These are phyloP conservation scores for Rhodosporidiobolus sp. DNA, from an alignment of 768 basidiomycete genomes.

Conservation along the genomic window DNA sequence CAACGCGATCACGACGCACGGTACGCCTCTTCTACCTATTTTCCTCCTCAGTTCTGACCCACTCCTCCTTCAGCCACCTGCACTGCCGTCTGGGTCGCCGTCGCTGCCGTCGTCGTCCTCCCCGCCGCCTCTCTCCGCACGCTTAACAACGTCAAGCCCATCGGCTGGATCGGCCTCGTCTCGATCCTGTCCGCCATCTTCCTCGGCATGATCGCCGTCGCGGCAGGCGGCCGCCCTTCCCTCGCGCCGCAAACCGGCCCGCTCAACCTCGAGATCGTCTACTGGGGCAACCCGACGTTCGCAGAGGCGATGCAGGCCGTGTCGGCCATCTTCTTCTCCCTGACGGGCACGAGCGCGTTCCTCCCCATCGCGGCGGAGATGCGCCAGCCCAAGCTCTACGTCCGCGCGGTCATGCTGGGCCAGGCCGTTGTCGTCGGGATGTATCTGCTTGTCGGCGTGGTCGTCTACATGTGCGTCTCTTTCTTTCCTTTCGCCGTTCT, in stretches of 20 bases:
- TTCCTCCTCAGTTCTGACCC: too few relatives aligned
- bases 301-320: constrained; percentile 45
- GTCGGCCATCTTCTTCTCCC: constrained; percentile 43
- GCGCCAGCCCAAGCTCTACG: constrained; percentile 46
- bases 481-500: not conserved
- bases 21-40: too few relatives aligned
- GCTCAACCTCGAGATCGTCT: constrained; percentile 38
- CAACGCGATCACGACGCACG: constrained; percentile 47
- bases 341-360: not conserved
- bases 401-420: constrained; percentile 40
- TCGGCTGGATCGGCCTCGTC: constrained; percentile 41
- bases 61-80: constrained; percentile 47
- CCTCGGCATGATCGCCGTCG: constrained; percentile 38
- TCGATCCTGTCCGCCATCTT: constrained; percentile 28
- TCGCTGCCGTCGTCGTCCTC: constrained; percentile 42
- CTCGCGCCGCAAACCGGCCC: constrained; percentile 35
- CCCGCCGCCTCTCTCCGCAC: constrained; percentile 43
- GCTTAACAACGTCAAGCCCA: constrained; percentile 43
- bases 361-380: constrained; percentile 48
- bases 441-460: constrained; percentile 42
- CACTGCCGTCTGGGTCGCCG: constrained; percentile 41
- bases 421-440: constrained; percentile 38
- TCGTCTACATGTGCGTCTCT: constrained; percentile 42
- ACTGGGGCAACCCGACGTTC: not conserved
- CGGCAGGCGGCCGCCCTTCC: constrained; percentile 38